Conservation (phyloP, 129 eudicot species). For the Saposhnikovia divaricata region DNA sequence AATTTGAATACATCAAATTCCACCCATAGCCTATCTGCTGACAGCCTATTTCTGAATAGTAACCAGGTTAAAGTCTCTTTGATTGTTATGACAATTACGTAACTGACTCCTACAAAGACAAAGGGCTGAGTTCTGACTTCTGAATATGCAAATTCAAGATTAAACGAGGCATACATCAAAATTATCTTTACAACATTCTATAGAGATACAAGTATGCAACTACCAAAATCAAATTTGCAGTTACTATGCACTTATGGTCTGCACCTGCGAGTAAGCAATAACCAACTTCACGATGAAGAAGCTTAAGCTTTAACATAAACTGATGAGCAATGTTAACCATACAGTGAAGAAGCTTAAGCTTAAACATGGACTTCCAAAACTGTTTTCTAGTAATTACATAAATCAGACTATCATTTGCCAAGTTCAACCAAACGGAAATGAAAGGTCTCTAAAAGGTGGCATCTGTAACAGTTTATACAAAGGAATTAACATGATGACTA, state of each 20-base stretch:
- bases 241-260: background rate
- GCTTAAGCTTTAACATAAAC: background rate
- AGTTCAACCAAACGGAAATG: background rate
- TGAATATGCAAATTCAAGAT: no score
- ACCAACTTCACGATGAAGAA: background rate
- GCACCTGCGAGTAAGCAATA: background rate
- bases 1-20: background rate
- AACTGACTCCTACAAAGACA: background rate
- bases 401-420: background rate
- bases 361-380: background rate
- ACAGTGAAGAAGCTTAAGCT: background rate
- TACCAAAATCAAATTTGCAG: background rate
- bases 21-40: no score
- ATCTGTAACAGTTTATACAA: background rate
- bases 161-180: no score
- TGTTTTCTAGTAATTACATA: background rate
- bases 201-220: background rate
- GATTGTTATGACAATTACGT: no score
- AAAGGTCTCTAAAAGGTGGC: background rate
- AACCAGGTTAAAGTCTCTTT: background rate
- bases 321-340: background rate
- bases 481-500: background rate
- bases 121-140: background rate
- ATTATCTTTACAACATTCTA: background rate
- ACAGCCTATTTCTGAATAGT: no score